phyloP scores from a whole-genome alignment of 2,329 filamentous ascomycete genomes.

The Lasiodiplodia sp. region DNA sequence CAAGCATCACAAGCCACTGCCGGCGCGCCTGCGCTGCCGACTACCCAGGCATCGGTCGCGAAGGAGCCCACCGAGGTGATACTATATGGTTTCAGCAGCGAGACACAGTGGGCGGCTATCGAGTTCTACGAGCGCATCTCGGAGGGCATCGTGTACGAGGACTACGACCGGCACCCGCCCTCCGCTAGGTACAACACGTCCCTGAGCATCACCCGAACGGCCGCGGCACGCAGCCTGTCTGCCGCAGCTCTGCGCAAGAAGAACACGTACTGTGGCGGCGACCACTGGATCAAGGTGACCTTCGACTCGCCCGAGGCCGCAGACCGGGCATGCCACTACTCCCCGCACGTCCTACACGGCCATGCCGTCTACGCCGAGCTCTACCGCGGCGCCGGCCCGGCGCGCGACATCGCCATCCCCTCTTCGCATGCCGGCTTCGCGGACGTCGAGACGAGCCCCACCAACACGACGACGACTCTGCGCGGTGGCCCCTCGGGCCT shows the following conservation, averaged over 20 bases:
- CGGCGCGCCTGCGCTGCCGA: slow-evolving; percentile 46
- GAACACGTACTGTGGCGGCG: slow-evolving; percentile 80
- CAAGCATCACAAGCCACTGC: slow-evolving; percentile 36
- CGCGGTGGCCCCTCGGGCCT: slow-evolving; percentile 32
- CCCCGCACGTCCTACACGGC: slow-evolving; percentile 56
- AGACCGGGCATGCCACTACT: slow-evolving; percentile 56
- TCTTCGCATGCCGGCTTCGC: slow-evolving; percentile 42
- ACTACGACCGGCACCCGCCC: slow-evolving; percentile 88
- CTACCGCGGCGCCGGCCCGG: slow-evolving; percentile 54
- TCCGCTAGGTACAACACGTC: slow-evolving; percentile 75
- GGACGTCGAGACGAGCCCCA: slow-evolving; percentile 42
- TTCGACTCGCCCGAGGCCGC: slow-evolving; percentile 59
- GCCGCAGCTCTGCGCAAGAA: slow-evolving; percentile 78
- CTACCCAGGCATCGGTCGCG: slow-evolving; percentile 46
- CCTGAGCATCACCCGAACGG: slow-evolving; percentile 75
- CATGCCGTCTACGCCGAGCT: slow-evolving; percentile 57
- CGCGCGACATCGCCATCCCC: slow-evolving; percentile 51
- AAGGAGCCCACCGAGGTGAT: slow-evolving; percentile 79
- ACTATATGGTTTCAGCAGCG: slow-evolving; percentile 80
- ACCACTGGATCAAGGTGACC: slow-evolving; percentile 81
- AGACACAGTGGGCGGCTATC: slow-evolving; percentile 80
- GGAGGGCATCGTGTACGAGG: slow-evolving; percentile 82
- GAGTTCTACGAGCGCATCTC: slow-evolving; percentile 88
- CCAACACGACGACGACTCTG: slow-evolving; percentile 38
- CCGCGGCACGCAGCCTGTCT: slow-evolving; percentile 72